phyloP scores from a whole-genome alignment of 2,329 filamentous ascomycete genomes.

The Arthrobotrys conoides region DNA sequence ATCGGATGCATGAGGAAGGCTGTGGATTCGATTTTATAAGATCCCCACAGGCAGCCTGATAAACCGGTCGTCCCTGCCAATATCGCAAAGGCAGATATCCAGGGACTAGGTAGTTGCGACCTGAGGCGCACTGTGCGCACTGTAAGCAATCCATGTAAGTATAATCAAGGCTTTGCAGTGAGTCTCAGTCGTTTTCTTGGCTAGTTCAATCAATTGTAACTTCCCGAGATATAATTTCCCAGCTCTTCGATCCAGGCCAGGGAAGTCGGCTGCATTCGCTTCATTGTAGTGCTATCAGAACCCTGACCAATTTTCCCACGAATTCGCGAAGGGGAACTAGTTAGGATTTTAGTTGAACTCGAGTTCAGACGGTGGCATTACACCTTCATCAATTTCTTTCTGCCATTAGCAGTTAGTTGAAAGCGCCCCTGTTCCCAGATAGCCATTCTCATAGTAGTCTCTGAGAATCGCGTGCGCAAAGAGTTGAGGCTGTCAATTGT shows the following conservation, averaged over 20 bases:
- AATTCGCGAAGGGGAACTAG: not conserved
- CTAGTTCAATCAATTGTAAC: constrained; percentile 28
- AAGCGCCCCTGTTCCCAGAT: constrained; percentile 1
- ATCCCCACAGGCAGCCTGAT: not conserved
- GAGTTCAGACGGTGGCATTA: constrained; percentile 33
- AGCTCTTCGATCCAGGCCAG: not conserved
- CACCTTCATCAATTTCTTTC: constrained; percentile 20
- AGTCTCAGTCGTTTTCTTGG: constrained; percentile 15
- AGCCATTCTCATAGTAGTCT: not conserved
- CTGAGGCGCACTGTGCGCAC: constrained; percentile 8
- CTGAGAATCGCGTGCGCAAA: constrained; percentile 18
- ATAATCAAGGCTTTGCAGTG: not conserved
- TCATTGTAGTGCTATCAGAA: constrained; percentile 22
- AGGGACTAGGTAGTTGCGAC: not conserved
- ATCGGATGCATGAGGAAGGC: not conserved
- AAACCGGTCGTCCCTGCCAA: not conserved
- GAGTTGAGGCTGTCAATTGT: constrained; percentile 11
- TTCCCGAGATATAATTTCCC: not conserved
- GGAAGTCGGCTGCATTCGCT: constrained; percentile 8
- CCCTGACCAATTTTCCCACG: constrained; percentile 6
- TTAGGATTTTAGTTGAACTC: constrained; percentile 9
- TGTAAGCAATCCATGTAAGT: not conserved
- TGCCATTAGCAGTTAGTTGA: constrained; percentile 15
- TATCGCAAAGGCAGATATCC: constrained; percentile 1
- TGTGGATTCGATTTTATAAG: constrained; percentile 7